Evolutionary conservation across 1,284 basidiomycete species (phyloP), one percentile per base, ranked within the genome.

Genomic region (Cystobasidium slooffiae): DNA sequence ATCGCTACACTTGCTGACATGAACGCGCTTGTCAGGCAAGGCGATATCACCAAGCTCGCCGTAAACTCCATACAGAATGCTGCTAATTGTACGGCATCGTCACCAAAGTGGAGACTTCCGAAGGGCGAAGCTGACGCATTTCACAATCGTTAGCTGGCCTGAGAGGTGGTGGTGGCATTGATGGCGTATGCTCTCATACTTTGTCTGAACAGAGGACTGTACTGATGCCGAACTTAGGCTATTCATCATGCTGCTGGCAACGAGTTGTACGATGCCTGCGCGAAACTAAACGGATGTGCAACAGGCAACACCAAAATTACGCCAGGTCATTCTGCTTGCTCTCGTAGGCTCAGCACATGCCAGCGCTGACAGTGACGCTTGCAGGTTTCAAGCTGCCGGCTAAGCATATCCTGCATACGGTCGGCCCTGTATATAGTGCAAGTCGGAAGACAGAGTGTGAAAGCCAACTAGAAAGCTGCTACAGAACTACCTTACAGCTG

Each of bases 241-340:
- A 94, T 95, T 61, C 95, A 97, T 82, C 81, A 83, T 4, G 93
- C 92, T 4, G 95, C 95, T 2, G 94, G 95, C 1, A 85, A 83
- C 0, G 83, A 86, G 22, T 86, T 98, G 5, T 79, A 90, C 2
- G 83, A 87, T 69, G 93, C 94, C 86, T 95, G 91, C 88, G 79
- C 79, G 58, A 86, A 83, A 1, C 83, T 95, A 64, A 85, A 88
- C 68, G 93, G 94, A 7, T 93, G 91, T 79, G 83, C 87, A 43
- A 92, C 91, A 12, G 95, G 95, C 39, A 85, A 91, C 75, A 89
- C 91, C 10, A 95, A 94, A 83, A 89, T 93, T 62, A 95, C 93
- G 3, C n/a, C 49, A 63, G 69, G 69, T 85, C 84, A n/a, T 14
- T 6, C 16, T 76, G 91, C 89, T 90, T 67, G 84, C 89, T 90